Evolutionary conservation across 2,329 filamentous ascomycete species (phyloP), one percentile per base, ranked within the genome.

Genomic region (Massarina eburnea): DNA sequence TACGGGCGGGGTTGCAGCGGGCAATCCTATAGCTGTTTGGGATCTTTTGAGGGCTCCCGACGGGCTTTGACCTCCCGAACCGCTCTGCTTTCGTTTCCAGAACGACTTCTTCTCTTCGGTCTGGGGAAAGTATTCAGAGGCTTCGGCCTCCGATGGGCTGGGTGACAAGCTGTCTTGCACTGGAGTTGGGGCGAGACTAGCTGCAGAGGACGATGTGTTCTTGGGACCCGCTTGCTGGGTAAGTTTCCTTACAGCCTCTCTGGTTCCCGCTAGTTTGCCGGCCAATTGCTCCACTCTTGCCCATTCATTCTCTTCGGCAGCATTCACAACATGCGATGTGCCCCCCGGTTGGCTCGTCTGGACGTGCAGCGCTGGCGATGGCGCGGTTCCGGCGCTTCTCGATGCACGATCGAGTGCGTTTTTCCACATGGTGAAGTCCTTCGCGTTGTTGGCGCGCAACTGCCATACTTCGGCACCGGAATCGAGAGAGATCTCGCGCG

Each of bases 381-480:
- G 37, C n/a, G 58, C 24, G 6, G 46, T 50, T 8, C 55, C 58
- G 44, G 69, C 71, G 45, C 60, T 67, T 48, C 86, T 81, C 51
- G 89, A 88, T 4, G 92, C 91, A 54, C 82, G 85, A 69, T 96
- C 91, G 40, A 99, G 75, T 1, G 91, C 92, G 37, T 81, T 80
- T 38, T 86, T 90, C 94, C 94, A 99, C 15, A 88, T 86, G 37
- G 82, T 80, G 65, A 96, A 99, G 51, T 97, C 92, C 54, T 86
- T 87, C 39, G 83, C 81, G 58, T 89, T 95, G 39, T 81, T 82
- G 3, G 94, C 90, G 60, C 85, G 86, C 22, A 99, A 76, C 73
- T 97, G 94, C 94, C 94, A 99, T 20, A 99, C 84, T 70, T 99
- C 94, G 2, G 94, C 91, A 1, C 94, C 94, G 0, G 94, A 97